These are phyloP conservation scores for Lentinula guzmanii DNA, from an alignment of 768 basidiomycete species.

Conservation along the genomic window DNA sequence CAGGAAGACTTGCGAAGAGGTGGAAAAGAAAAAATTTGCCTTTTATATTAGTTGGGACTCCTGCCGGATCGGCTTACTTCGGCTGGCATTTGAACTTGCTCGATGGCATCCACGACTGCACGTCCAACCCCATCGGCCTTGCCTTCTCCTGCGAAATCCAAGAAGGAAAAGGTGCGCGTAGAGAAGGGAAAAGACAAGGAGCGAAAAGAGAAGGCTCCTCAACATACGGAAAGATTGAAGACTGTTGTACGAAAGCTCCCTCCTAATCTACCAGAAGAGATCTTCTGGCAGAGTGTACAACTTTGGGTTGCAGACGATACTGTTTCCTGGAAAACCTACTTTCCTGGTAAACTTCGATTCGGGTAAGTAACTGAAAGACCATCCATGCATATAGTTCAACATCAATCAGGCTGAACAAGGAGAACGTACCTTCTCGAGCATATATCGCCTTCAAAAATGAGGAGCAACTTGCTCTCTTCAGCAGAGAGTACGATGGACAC, in stretches of 20 bases:
- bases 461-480: conserved; percentile 67
- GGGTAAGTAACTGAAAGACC: conserved; percentile 37
- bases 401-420: conserved; percentile 63
- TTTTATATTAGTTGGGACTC: background rate
- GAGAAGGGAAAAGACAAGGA: conserved; percentile 21
- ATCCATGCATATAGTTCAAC: background rate
- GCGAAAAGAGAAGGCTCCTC: conserved; percentile 23
- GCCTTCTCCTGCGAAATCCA: conserved; percentile 20
- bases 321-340: conserved; percentile 58
- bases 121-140: conserved; percentile 13
- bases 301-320: conserved; percentile 79
- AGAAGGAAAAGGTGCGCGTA: conserved; percentile 30
- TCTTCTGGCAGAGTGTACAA: conserved; percentile 92
- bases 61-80: background rate
- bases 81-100: background rate
- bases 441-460: conserved; percentile 86
- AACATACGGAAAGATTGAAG: conserved; percentile 61
- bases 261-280: conserved; percentile 83
- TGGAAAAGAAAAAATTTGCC: background rate
- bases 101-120: conserved; percentile 9
- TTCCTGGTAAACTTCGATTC: conserved; percentile 64
- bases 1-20: background rate
- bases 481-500: conserved; percentile 86
- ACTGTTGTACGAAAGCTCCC: conserved; percentile 84
- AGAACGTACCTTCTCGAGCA: conserved; percentile 81